Evolutionary conservation across 169 alveolate species (phyloP).

Genomic region (Babesia bigemina): DNA sequence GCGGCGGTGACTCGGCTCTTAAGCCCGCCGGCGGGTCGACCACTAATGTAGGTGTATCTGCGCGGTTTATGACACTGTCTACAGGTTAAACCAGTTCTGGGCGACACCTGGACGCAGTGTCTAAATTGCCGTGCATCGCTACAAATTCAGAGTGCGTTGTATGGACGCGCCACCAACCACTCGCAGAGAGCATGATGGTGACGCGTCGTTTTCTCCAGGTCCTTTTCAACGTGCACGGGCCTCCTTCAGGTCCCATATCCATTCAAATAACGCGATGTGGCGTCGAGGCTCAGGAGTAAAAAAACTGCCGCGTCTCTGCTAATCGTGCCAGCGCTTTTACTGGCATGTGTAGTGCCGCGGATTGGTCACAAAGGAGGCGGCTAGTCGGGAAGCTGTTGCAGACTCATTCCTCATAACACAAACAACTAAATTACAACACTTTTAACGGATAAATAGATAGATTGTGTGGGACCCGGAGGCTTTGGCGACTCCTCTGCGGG

Average conservation of each 20-base stretch:
- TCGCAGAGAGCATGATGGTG: not conserved
- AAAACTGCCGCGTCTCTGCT: no score
- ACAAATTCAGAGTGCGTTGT: constrained; percentile 6
- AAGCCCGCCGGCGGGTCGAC: not conserved
- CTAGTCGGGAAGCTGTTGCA: no score
- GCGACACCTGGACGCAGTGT: constrained; percentile 54
- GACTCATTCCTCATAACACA: no score
- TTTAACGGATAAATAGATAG: no score
- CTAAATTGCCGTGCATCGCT: constrained; percentile 32
- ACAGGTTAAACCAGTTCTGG: constrained; percentile 57
- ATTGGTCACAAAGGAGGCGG: no score
- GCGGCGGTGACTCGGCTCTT: not conserved
- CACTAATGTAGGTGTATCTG: not conserved
- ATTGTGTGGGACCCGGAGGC: no score
- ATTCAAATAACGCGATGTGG: constrained; percentile 35
- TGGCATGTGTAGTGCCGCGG: no score
- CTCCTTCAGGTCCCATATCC: constrained; percentile 41
- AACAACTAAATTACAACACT: no score
- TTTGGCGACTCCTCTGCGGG: no score
- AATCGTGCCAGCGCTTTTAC: no score
- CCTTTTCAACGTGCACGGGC: constrained; percentile 39
- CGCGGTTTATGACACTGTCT: not conserved
- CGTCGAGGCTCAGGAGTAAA: constrained; percentile 3
- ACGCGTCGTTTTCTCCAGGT: constrained; percentile 50
- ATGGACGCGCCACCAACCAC: not conserved